These are phyloP conservation scores for Fusarium praegraminearum DNA, from an alignment of 2,329 filamentous ascomycete species.

Conservation along the genomic window DNA sequence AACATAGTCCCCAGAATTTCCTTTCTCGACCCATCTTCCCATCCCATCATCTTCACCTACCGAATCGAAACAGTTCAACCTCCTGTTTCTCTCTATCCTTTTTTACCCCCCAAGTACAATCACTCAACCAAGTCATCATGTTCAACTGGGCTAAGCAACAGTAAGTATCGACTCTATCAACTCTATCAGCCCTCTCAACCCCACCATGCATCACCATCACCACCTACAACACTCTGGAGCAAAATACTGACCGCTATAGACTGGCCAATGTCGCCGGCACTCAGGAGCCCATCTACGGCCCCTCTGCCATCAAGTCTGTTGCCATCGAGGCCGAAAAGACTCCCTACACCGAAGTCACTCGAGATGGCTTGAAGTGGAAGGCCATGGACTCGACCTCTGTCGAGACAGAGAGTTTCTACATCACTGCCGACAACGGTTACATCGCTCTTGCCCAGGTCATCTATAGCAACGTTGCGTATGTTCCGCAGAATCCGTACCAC, in stretches of 20 bases:
- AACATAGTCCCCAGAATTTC: constrained; percentile 38
- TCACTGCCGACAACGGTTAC: constrained; percentile 81
- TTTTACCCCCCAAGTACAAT: background rate
- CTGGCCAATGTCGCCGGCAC: constrained; percentile 89
- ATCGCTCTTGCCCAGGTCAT: constrained; percentile 89
- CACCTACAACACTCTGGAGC: constrained; percentile 17
- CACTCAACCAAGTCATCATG: constrained; percentile 63
- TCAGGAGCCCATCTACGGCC: constrained; percentile 95
- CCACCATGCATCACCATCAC: constrained; percentile 18
- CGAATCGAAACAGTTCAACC: constrained; percentile 10
- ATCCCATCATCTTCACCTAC: constrained; percentile 23
- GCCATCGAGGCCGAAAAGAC: constrained; percentile 81
- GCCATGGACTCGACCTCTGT: constrained; percentile 86
- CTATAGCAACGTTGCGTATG: constrained; percentile 96
- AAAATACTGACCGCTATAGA: constrained; percentile 55
- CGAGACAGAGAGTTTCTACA: constrained; percentile 95
- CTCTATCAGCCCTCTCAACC: constrained; percentile 13
- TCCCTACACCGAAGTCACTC: constrained; percentile 83
- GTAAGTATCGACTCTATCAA: constrained; percentile 63
- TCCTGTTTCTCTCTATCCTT: constrained; percentile 4
- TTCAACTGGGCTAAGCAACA: constrained; percentile 96
- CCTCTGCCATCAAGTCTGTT: constrained; percentile 87
- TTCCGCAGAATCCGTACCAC: constrained; percentile 3
- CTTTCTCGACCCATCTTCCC: constrained; percentile 43
- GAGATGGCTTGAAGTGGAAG: constrained; percentile 85